Conservation (phyloP, 768 basidiomycete genomes). For the Mycena maculata region DNA sequence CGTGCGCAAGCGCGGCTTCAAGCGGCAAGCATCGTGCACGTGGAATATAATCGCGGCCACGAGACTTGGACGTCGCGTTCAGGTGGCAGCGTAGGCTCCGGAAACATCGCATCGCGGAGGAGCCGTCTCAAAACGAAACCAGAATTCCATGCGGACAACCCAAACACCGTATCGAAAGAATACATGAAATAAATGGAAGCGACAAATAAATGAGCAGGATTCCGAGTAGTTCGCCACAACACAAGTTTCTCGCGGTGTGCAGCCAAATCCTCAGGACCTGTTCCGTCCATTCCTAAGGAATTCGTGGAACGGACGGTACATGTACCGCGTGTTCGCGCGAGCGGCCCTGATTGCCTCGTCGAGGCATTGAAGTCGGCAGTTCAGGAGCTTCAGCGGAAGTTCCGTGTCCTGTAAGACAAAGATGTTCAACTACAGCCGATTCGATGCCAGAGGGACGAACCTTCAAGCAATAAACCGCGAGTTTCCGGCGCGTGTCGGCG, state of each 20-base stretch:
- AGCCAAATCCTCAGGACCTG: too few species aligned
- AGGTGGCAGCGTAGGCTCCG: too few species aligned
- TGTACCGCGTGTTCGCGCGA: background rate
- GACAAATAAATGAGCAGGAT: too few species aligned
- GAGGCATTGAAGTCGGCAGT: background rate
- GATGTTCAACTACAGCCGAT: background rate
- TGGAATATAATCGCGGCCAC: background rate
- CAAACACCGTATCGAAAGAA: too few species aligned
- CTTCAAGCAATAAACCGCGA: slow-evolving; percentile 17
- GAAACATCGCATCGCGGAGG: too few species aligned
- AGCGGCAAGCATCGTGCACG: background rate
- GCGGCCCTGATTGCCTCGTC: slow-evolving; percentile 9
- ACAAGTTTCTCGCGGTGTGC: too few species aligned
- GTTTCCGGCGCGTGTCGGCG: background rate
- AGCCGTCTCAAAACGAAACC: too few species aligned
- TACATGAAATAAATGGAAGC: background rate
- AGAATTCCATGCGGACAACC: too few species aligned
- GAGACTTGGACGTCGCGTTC: too few species aligned
- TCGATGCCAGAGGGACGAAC: background rate
- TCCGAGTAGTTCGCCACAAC: too few species aligned
- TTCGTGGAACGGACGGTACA: background rate
- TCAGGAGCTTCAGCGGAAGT: background rate
- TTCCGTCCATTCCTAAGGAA: slow-evolving; percentile 14
- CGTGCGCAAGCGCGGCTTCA: background rate
- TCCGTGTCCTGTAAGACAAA: background rate